Evolutionary conservation across 73 alveolate species (phyloP).

Genomic region (Blepharisma japonicum): DNA sequence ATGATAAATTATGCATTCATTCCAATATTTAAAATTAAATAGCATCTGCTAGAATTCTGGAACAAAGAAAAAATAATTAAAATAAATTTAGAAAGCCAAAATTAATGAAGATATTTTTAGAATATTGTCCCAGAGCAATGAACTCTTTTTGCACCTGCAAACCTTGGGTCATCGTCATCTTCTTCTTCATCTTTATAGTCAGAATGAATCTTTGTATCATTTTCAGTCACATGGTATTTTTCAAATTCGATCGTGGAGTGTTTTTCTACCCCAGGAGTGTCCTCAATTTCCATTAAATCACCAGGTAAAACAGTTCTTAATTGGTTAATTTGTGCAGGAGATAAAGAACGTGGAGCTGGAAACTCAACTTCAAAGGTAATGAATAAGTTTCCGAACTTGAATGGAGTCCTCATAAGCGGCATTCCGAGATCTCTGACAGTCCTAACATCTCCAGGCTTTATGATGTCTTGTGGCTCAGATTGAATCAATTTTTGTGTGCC

Average conservation of each 20-base stretch:
- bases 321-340: neutral
- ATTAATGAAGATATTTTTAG: neutral
- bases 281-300: neutral
- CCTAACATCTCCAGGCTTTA: slow-evolving; percentile 77
- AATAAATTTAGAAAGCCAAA: no score
- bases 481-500: slow-evolving; percentile 75
- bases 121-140: slow-evolving; percentile 30
- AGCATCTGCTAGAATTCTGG: no score
- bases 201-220: slow-evolving; percentile 13
- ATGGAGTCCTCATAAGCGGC: slow-evolving; percentile 71
- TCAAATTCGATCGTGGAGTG: neutral
- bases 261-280: no score
- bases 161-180: slow-evolving; percentile 22
- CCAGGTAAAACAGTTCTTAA: neutral
- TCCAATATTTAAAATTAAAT: no score
- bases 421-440: slow-evolving; percentile 71
- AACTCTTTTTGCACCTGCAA: slow-evolving; percentile 3
- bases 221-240: slow-evolving; percentile 17
- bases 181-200: slow-evolving; percentile 26
- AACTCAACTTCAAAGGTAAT: slow-evolving; percentile 65
- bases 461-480: slow-evolving; percentile 86
- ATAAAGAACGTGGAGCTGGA: slow-evolving; percentile 41
- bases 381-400: slow-evolving; percentile 62
- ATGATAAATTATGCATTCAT: no score
- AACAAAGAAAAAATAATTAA: no score